These are phyloP conservation scores for Neophaeococcomyces mojaviensis DNA, from an alignment of 2,329 filamentous ascomycete species.

Conservation along the genomic window DNA sequence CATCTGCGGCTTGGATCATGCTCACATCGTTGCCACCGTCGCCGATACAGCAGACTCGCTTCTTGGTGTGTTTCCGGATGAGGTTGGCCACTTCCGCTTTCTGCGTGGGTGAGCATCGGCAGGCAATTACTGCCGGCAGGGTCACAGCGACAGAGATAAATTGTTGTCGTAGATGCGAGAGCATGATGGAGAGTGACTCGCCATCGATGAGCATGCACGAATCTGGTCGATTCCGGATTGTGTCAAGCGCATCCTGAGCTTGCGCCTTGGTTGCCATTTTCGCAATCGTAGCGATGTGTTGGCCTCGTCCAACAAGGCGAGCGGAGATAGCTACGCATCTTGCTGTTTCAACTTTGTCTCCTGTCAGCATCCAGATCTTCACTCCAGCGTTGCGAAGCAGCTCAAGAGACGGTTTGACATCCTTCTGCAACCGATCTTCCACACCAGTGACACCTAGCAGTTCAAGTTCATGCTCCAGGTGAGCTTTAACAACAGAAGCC, in stretches of 20 bases:
- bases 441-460: conserved; percentile 95
- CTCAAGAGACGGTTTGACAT: conserved; percentile 92
- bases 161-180: conserved; percentile 71
- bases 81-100: conserved; percentile 89
- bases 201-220: conserved; percentile 93
- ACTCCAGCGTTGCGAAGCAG: conserved; percentile 93
- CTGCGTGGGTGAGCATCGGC: conserved; percentile 91
- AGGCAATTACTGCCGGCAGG: conserved; percentile 87
- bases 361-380: conserved; percentile 99
- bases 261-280: conserved; percentile 76
- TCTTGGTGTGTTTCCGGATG: conserved; percentile 85
- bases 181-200: conserved; percentile 75
- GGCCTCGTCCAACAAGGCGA: conserved; percentile 84
- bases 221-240: conserved; percentile 73
- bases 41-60: conserved; percentile 93
- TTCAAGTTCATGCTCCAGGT: conserved; percentile 82
- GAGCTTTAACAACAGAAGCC: conserved; percentile 68
- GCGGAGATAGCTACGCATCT: conserved; percentile 92
- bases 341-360: conserved; percentile 96
- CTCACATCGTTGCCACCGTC: conserved; percentile 97
- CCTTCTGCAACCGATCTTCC: conserved; percentile 90
- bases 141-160: conserved; percentile 85
- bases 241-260: conserved; percentile 81
- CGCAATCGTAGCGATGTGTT: conserved; percentile 90
- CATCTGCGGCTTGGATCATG: conserved; percentile 98